Base-by-base conservation (phyloP, 78 protist species). In the Capsaspora owczarzaki region DNA sequence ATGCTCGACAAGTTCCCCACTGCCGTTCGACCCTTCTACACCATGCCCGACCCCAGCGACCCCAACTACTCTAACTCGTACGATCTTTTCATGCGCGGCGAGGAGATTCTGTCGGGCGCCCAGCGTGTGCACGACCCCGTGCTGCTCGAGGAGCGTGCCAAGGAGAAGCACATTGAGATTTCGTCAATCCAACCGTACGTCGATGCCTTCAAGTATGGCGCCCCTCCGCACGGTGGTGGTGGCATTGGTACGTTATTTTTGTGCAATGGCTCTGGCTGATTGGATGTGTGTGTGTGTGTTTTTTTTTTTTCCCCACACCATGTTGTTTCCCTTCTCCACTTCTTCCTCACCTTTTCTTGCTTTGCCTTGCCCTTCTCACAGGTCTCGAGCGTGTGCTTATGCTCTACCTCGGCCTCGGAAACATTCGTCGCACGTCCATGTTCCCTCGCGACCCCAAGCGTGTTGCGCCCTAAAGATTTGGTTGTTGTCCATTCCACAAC, bases 61-160 rank as follows among this genome's bases (percentile, higher is more conserved):
- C 82, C 84, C 40, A 6, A 25, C 23, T 91, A 78, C 90, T 61
- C 97, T 77, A 95, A 97, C 83, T 93, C 99, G 44, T 99, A 95
- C 91, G 99, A 98, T 85, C 41, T 96, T 76, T 95, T 96, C 80
- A 77, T 99, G 83, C 89, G 99, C 46, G 99, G 99, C 43, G 96
- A 97, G 63, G 99, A 98, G 86, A 95, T 98, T 82, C 40, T 87
- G 61, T 95, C 99, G 16, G 99, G 99, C 33, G 98, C 99, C 16
- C 99, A 98, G 92, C 95, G 99, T 61, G 53, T 98, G 33, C 99
- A 97, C 92, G 98, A 96, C 87, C 83, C 98, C 10, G 84, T 4
- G 14, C 6, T 93, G 78, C 91, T 97, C 31, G 72, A 35, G 72
- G 81, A 82, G 69, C 61, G 75, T 46, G 92, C 91, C 43, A 72